Conservation (phyloP, 2,329 filamentous ascomycete species). For the Sphaerulina vaccinii region DNA sequence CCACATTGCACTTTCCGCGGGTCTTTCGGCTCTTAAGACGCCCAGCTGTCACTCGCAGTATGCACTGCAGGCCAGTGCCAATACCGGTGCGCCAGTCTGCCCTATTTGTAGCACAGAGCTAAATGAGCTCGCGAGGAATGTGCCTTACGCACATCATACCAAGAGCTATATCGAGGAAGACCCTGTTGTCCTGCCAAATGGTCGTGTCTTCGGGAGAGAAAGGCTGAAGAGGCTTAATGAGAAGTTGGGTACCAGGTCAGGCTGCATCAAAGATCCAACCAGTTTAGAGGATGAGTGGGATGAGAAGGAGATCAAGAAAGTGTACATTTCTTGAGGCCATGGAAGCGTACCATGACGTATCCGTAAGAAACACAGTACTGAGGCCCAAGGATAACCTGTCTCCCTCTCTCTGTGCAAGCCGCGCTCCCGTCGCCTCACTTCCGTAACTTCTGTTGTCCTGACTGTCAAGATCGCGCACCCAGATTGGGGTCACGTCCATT, state of each 20-base stretch:
- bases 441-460: no score
- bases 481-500: no score
- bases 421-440: neutral
- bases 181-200: slow-evolving; percentile 81
- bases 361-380: no score
- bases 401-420: no score
- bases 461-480: no score
- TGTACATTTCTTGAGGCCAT: slow-evolving; percentile 71
- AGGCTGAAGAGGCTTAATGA: slow-evolving; percentile 72
- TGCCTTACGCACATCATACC: slow-evolving; percentile 93
- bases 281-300: slow-evolving; percentile 62
- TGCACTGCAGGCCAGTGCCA: slow-evolving; percentile 57
- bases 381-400: no score
- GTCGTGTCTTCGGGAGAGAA: slow-evolving; percentile 76
- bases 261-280: slow-evolving; percentile 73
- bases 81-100: slow-evolving; percentile 72
- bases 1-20: slow-evolving; percentile 85
- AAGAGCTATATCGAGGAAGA: slow-evolving; percentile 91
- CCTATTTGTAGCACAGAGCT: slow-evolving; percentile 95
- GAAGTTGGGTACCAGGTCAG: slow-evolving; percentile 69
- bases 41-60: slow-evolving; percentile 79
- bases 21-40: slow-evolving; percentile 92
- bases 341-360: slow-evolving; percentile 6
- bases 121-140: slow-evolving; percentile 81
- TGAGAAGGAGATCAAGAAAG: slow-evolving; percentile 69